phyloP scores from a whole-genome alignment of 2,329 filamentous ascomycete species.

The Aureobasidium sp. region DNA sequence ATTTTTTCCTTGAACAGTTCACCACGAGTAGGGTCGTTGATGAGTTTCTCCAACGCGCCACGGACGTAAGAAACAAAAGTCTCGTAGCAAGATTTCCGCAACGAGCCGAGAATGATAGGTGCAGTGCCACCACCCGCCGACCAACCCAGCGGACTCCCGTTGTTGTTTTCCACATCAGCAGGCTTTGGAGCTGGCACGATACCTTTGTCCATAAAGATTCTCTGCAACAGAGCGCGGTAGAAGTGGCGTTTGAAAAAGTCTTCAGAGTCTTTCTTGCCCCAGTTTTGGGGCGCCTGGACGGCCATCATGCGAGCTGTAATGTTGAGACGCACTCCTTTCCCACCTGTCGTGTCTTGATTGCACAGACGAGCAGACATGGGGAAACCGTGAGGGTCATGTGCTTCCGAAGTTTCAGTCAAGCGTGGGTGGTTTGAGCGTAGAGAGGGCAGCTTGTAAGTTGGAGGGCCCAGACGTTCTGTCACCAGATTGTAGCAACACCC shows the following conservation, averaged over 20 bases:
- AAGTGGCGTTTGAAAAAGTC: constrained; percentile 89
- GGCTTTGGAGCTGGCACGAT: constrained; percentile 54
- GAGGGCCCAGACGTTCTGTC: constrained; percentile 79
- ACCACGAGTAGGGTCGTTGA: constrained; percentile 50
- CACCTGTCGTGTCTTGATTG: constrained; percentile 33
- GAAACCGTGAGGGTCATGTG: constrained; percentile 83
- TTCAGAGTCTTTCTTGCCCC: constrained; percentile 72
- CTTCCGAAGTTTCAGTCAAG: constrained; percentile 56
- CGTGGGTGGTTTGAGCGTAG: constrained; percentile 66
- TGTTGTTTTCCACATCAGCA: constrained; percentile 45
- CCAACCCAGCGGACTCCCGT: constrained; percentile 26
- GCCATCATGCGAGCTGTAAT: constrained; percentile 98
- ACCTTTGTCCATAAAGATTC: constrained; percentile 79
- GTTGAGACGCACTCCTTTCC: constrained; percentile 68
- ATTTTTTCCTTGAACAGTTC: constrained; percentile 56
- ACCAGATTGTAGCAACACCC: constrained; percentile 91
- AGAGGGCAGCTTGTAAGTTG: constrained; percentile 74
- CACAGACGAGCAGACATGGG: constrained; percentile 72
- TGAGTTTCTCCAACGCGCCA: constrained; percentile 69
- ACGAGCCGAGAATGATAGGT: constrained; percentile 76
- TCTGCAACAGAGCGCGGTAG: constrained; percentile 82
- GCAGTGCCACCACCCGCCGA: constrained; percentile 48
- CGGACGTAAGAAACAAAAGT: constrained; percentile 70
- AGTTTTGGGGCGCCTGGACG: constrained; percentile 89
- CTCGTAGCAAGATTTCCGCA: constrained; percentile 70